Base-by-base conservation (phyloP, 2,329 filamentous ascomycete species). In the Xylaria sp. region DNA sequence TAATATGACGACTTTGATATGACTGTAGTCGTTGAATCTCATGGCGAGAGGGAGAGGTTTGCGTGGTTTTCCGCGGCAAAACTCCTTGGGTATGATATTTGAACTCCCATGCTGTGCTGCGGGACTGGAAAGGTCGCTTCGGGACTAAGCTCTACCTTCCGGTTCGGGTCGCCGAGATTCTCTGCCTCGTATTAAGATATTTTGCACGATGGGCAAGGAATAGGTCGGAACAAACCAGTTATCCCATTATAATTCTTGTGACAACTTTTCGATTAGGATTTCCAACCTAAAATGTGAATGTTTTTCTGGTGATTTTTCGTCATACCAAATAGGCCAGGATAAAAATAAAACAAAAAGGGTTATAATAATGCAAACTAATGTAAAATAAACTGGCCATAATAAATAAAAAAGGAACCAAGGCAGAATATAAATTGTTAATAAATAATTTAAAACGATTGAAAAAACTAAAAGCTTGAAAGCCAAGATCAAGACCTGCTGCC, bases 221-320 rank as follows among this genome's bases (percentile, higher is more conserved):
- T 54, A 17, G 53, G 63, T 51, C 51, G 45, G 51, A 61, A 20
- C 44, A n/a, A 65, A 25, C 63, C 38, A 50, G 57, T 58, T 62
- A 51, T 62, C 51, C 47, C 58, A 63, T 58, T 29, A 7, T 57
- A 59, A 38, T 66, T 66, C 63, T n/a, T 66, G 63, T 63, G 44
- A 53, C 63, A 66, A 53, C 59, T 58, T 66, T 58, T 66, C 63
- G 54, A 20, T 3, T 66, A 66, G 11, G 33, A 47, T 45, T 62
- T 13, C 27, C 45, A 10, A 20, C 45, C 25, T 5, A 58, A 66
- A n/a, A 62, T 66, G 63, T 66, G 58, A 54, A n/a, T n/a, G n/a
- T n/a, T 63, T 20, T 20, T 66, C 63, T 66, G 53, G 59, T 63
- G 63, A 66, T 66, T 57, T n/a, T 17, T 66, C 57, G 57, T 66